Evolutionary conservation across 1,284 basidiomycete species (phyloP).

Genomic region (Marasmius tenuissimus): DNA sequence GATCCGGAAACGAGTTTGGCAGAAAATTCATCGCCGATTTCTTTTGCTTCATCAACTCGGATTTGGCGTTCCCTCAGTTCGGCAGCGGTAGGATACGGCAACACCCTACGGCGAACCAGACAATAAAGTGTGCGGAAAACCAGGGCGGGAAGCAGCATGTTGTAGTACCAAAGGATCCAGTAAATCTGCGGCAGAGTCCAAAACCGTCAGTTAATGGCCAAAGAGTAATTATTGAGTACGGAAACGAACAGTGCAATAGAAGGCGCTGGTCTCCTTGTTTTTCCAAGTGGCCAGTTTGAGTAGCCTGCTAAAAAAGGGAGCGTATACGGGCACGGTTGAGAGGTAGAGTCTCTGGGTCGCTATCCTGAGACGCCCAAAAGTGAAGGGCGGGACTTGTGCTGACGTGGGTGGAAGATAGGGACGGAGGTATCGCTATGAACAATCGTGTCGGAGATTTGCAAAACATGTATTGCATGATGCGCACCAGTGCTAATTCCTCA

Average conservation of each 20-base stretch:
- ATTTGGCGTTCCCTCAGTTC: slow-evolving; percentile 52
- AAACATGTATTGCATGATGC: slow-evolving; percentile 14
- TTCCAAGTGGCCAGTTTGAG: slow-evolving; percentile 55
- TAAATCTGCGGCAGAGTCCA: slow-evolving; percentile 39
- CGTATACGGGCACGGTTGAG: slow-evolving; percentile 49
- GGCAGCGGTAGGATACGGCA: slow-evolving; percentile 53
- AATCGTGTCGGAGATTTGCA: slow-evolving; percentile 3
- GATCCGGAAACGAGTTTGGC: slow-evolving; percentile 37
- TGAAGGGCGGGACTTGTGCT: slow-evolving; percentile 44
- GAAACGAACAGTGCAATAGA: slow-evolving; percentile 50
- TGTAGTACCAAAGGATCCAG: slow-evolving; percentile 64
- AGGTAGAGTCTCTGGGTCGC: slow-evolving; percentile 56
- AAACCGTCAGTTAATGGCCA: not conserved
- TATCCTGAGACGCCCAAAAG: slow-evolving; percentile 51
- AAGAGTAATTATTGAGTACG: slow-evolving; percentile 8
- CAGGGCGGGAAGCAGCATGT: slow-evolving; percentile 54
- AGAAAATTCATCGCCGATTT: slow-evolving; percentile 52
- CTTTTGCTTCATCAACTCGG: slow-evolving; percentile 47
- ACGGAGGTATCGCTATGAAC: slow-evolving; percentile 40
- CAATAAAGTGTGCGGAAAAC: slow-evolving; percentile 46
- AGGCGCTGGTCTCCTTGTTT: slow-evolving; percentile 43
- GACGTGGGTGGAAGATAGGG: slow-evolving; percentile 44
- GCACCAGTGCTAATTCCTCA: slow-evolving; percentile 42
- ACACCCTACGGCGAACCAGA: slow-evolving; percentile 48
- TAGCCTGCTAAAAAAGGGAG: slow-evolving; percentile 40